phyloP scores from a whole-genome alignment of 805 yeast genomes.

The Candida quercuum region DNA sequence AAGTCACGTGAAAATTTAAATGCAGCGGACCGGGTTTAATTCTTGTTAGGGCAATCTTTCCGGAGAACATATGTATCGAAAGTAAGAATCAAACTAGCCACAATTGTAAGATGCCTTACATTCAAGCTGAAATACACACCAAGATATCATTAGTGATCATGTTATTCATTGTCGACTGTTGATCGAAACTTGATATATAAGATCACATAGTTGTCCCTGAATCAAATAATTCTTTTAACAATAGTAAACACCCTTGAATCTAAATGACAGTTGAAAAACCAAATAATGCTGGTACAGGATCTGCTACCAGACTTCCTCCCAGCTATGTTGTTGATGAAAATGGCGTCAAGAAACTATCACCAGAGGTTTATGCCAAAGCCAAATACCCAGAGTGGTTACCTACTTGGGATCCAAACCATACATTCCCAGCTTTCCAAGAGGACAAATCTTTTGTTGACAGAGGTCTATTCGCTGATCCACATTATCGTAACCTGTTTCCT shows the following conservation, averaged over 20 bases:
- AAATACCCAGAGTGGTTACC: conserved; percentile 3
- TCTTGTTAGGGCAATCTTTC: background rate
- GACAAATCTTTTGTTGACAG: background rate
- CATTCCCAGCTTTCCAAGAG: background rate
- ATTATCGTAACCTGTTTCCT: background rate
- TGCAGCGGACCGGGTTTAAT: background rate
- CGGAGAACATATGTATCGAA: background rate
- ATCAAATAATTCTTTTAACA: too few relatives aligned
- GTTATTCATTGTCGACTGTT: too few relatives aligned
- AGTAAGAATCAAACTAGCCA: background rate
- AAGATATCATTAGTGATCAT: too few relatives aligned
- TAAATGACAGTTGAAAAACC: background rate
- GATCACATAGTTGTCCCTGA: too few relatives aligned
- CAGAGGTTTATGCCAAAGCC: background rate
- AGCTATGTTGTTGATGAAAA: conserved; percentile 1
- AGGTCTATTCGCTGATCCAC: background rate
- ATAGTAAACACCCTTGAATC: too few relatives aligned
- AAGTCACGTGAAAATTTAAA: too few relatives aligned
- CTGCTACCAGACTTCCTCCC: background rate
- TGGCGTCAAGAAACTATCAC: background rate
- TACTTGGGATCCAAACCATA: background rate
- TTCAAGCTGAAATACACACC: background rate
- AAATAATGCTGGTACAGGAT: background rate
- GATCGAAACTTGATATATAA: too few relatives aligned
- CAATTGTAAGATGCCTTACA: background rate